Base-by-base conservation (phyloP, 305 asterid genomes). In the Solanum chacoense region DNA sequence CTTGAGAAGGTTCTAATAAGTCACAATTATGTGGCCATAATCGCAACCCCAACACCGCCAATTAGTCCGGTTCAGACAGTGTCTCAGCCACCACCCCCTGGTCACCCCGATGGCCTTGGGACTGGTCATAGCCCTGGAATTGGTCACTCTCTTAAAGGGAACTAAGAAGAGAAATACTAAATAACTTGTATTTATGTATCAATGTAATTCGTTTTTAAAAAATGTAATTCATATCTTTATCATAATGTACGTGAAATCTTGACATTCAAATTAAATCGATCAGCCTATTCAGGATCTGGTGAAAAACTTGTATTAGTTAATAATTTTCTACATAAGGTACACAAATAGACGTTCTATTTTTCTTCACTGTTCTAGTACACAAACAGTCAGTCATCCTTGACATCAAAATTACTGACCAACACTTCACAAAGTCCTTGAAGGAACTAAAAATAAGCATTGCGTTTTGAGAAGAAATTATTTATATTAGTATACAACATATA, bases 111-210 rank as follows among this genome's bases (percentile, higher is more conserved):
- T 24, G 89, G 76, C 79, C 72, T 90, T 10, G 76, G 85, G 90
- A 63, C 84, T 2, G 92, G 92, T 5, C 92, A 45, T 63, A 91
- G 93, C 81, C 93, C 93, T 18, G 93, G 93, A 1, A 90, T 91
- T 74, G 93, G 93, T 8, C 88, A 91, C 78, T 85, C 87, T 73
- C 36, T 88, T 74, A 90, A 75, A 83, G 42, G 86, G 37, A 91
- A 90, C 87, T 91, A 89, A 88, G 79, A 11, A 29, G 77, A 29
- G 4, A 72, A 28, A 72, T 29, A 14, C 36, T 55, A 7, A 50
- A 2, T 45, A 45, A 14, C 4, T 29, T 72, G 36, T 28, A 72
- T 29, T 67, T 71, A 13, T 71, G 24, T 31, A 31, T 73, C 79
- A 16, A 16, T 31, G 37, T 28, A 28, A 14, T 74, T 72, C 37